phyloP scores from a whole-genome alignment of 176 grass and related monocot species.

The Oryza coarctata region DNA sequence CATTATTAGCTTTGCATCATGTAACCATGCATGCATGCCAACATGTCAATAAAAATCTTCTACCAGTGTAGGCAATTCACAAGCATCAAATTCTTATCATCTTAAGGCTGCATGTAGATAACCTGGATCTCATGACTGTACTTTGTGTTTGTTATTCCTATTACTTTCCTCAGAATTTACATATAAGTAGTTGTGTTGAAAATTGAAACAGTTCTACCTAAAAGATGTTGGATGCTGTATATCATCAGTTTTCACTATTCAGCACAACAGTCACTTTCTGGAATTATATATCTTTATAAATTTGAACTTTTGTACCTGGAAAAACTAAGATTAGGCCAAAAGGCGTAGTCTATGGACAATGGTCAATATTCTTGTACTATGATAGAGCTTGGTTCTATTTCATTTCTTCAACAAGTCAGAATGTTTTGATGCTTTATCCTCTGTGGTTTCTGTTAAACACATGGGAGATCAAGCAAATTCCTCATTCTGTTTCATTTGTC shows the following conservation, averaged over 20 bases:
- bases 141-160: constrained; percentile 3
- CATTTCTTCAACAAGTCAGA: too few relatives aligned
- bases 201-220: background rate
- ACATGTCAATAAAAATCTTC: constrained; percentile 8
- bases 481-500: background rate
- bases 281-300: background rate
- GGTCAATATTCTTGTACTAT: too few relatives aligned
- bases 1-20: background rate
- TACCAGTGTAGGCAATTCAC: background rate
- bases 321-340: too few relatives aligned
- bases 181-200: background rate
- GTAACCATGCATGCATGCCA: constrained; percentile 13
- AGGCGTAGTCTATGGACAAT: too few relatives aligned
- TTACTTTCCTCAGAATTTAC: constrained; percentile 11
- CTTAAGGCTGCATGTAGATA: constrained; percentile 31
- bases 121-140: constrained; percentile 3
- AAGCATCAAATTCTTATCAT: background rate
- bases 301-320: background rate
- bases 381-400: too few relatives aligned
- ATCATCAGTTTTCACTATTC: background rate
- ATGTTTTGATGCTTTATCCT: background rate
- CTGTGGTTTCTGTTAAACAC: constrained; percentile 5
- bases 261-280: background rate
- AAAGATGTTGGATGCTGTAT: background rate
- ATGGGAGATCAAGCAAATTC: constrained; percentile 4